A percentile compares a stretch with the other conserved stretches of the same genome.
These are phyloP conservation scores for Parsonsia alboflavescens DNA, from an alignment of 257 asterid genomes.

Conservation along the genomic window DNA sequence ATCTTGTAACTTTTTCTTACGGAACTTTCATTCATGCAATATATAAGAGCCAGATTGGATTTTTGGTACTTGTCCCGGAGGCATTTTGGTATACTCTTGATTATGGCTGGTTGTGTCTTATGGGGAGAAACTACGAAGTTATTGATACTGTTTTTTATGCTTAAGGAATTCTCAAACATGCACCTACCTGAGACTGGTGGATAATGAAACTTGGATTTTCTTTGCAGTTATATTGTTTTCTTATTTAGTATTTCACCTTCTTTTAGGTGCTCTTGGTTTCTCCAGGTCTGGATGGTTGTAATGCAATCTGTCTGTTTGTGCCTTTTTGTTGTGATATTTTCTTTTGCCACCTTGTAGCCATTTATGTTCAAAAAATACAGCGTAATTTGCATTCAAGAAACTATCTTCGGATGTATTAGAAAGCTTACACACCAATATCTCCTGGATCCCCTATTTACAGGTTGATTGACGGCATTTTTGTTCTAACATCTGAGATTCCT, in stretches of 20 bases:
- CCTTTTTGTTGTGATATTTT: neutral
- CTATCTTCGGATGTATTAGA: neutral
- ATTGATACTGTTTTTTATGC: neutral
- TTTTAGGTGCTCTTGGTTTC: neutral
- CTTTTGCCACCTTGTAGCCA: neutral
- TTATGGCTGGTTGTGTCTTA: neutral
- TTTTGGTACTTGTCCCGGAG: neutral
- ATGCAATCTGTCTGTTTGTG: neutral
- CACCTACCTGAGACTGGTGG: neutral
- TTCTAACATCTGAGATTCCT: slow-evolving; percentile 13
- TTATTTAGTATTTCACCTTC: neutral
- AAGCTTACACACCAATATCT: neutral
- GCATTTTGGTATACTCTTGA: neutral
- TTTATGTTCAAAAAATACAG: neutral
- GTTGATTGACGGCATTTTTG: neutral
- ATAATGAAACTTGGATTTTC: neutral
- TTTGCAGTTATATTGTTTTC: neutral
- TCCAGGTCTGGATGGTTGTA: neutral
- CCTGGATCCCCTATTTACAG: neutral
- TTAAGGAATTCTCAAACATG: neutral
- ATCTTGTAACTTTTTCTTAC: neutral
- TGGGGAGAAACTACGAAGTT: neutral
- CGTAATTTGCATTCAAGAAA: neutral
- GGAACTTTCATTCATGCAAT: neutral
- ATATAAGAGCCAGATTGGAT: neutral